These are phyloP conservation scores for Diaporthe capsici DNA, from an alignment of 2,329 filamentous ascomycete genomes.

Conservation along the genomic window DNA sequence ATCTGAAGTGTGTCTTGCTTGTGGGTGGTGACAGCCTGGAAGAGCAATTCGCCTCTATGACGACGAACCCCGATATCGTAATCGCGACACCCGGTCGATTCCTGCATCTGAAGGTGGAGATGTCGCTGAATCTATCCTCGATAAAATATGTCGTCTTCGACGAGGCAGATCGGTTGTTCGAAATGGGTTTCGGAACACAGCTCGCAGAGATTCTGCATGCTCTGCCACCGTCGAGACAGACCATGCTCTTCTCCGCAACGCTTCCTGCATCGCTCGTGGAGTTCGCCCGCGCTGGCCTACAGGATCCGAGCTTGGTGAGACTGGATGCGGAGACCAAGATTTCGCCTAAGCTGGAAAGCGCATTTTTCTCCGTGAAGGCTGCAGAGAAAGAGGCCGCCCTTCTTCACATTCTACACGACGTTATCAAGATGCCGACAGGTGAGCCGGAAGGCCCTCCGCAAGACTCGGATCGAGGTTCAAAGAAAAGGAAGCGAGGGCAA, in stretches of 20 bases:
- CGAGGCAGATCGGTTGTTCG: constrained; percentile 95
- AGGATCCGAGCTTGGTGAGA: constrained; percentile 91
- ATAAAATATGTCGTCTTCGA: constrained; percentile 97
- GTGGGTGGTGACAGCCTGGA: constrained; percentile 97
- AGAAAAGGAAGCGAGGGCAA: constrained; percentile 80
- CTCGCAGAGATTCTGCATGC: constrained; percentile 93
- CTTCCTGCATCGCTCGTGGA: constrained; percentile 95
- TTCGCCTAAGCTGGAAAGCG: constrained; percentile 94
- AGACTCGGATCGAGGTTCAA: constrained; percentile 63
- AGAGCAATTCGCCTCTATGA: constrained; percentile 94
- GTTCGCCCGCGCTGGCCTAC: constrained; percentile 92
- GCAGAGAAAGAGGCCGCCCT: constrained; percentile 95
- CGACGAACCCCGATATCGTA: constrained; percentile 94
- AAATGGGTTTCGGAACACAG: constrained; percentile 98
- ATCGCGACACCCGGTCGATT: constrained; percentile 98
- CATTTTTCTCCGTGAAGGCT: constrained; percentile 94
- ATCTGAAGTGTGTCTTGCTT: constrained; percentile 89
- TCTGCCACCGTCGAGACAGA: constrained; percentile 87
- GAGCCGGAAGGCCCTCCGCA: constrained; percentile 67
- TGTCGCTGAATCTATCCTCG: constrained; percentile 91
- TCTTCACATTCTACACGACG: constrained; percentile 87
- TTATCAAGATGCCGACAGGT: constrained; percentile 90
- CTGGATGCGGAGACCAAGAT: constrained; percentile 96
- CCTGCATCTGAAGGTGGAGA: constrained; percentile 96
- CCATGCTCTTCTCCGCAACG: constrained; percentile 94